Conservation (phyloP, 2,329 filamentous ascomycete species). For the Byssoonygena ceratinophila region DNA sequence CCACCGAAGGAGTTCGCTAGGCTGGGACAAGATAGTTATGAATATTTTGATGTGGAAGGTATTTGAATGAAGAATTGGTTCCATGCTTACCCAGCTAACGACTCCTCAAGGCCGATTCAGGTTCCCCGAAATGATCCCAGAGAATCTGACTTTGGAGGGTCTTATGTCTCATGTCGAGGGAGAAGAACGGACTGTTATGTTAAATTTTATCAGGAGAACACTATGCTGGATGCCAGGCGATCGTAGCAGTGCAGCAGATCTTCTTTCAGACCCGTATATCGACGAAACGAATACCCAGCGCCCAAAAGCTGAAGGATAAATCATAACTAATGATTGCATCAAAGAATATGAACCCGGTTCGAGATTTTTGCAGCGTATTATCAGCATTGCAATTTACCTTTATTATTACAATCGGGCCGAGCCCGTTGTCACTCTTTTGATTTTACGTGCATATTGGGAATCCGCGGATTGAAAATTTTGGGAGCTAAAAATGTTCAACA, state of each 20-base stretch:
- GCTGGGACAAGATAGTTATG: conserved; percentile 19
- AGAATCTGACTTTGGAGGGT: not conserved
- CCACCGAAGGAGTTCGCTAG: conserved; percentile 26
- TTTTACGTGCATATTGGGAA: too few species aligned
- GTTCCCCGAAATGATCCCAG: not conserved
- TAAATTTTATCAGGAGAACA: conserved; percentile 16
- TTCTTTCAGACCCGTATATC: conserved; percentile 15
- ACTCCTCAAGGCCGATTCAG: not conserved
- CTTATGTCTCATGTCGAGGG: not conserved
- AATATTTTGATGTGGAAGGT: conserved; percentile 18
- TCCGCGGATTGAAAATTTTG: too few species aligned
- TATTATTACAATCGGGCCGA: too few species aligned
- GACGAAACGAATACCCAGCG: not conserved
- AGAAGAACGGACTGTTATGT: conserved; percentile 10
- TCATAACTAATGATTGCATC: too few species aligned
- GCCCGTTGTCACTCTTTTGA: too few species aligned
- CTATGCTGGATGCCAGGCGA: conserved; percentile 16
- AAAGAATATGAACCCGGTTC: too few species aligned
- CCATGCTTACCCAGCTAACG: not conserved
- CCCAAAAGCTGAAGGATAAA: too few species aligned
- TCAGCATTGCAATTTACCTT: too few species aligned
- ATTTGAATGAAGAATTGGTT: not conserved
- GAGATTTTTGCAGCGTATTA: too few species aligned
- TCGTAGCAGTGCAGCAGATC: conserved; percentile 11
- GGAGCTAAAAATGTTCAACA: too few species aligned